Conservation (phyloP, 768 basidiomycete species). For the Podaxis rugospora region DNA sequence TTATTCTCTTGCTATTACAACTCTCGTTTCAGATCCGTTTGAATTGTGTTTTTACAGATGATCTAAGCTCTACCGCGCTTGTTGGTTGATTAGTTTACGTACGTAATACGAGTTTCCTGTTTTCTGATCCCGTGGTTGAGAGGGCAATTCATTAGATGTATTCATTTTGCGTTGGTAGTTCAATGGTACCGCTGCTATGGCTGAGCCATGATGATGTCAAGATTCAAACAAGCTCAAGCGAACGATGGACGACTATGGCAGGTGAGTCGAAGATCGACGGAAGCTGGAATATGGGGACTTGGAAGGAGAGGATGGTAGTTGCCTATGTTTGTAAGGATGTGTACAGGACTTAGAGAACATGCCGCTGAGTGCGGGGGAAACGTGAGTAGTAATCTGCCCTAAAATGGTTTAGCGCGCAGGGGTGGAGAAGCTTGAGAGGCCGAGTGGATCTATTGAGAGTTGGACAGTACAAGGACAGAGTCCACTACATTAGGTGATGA, state of each 20-base stretch:
- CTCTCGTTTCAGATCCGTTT: too few relatives aligned
- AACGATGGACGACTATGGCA: neutral
- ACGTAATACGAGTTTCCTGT: neutral
- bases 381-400: constrained; percentile 12
- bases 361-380: constrained; percentile 14
- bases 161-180: neutral
- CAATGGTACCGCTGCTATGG: neutral
- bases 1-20: too few relatives aligned
- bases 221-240: neutral
- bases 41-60: too few relatives aligned
- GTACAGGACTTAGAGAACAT: neutral
- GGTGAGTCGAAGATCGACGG: neutral
- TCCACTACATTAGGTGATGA: neutral
- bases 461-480: neutral
- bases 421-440: constrained; percentile 8
- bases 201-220: neutral
- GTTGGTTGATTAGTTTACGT: neutral
- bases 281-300: neutral
- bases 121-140: neutral
- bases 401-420: constrained; percentile 9
- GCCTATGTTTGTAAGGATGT: neutral
- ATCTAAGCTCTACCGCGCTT: too few relatives aligned
- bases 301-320: too few relatives aligned
- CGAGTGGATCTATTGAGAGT: neutral
- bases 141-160: neutral